phyloP scores from a whole-genome alignment of 352 stramenopile species.

The Peronosclerospora sorghi region DNA sequence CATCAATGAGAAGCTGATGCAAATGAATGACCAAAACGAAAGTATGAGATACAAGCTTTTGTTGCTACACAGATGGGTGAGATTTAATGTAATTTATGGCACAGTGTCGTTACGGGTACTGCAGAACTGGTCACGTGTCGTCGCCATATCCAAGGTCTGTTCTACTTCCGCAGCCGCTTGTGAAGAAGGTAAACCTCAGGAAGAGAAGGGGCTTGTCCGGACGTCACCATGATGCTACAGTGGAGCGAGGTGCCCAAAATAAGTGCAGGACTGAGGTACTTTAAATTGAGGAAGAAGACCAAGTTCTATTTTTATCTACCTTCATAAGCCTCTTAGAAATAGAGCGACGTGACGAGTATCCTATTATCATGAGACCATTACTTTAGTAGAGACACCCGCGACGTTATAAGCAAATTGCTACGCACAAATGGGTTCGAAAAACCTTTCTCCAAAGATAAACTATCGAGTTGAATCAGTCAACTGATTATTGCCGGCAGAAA shows the following conservation, averaged over 20 bases:
- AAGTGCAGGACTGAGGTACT: no score
- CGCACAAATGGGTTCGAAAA: conserved; percentile 68
- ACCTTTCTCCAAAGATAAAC: conserved; percentile 69
- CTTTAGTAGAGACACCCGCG: no score
- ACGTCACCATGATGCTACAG: conserved; percentile 26
- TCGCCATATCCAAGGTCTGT: conserved; percentile 53
- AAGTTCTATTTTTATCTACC: no score
- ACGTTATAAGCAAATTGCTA: conserved; percentile 1
- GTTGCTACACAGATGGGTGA: background rate
- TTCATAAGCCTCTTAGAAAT: no score
- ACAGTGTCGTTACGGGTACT: conserved; percentile 65
- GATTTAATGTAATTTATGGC: background rate
- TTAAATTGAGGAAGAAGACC: no score
- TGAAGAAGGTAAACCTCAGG: conserved; percentile 16
- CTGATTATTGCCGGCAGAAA: conserved; percentile 51
- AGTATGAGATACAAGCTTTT: conserved; percentile 21
- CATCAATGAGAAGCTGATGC: conserved; percentile 61
- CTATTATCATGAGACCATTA: no score
- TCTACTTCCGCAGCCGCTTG: conserved; percentile 12
- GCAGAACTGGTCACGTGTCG: conserved; percentile 76
- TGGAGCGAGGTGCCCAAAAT: background rate
- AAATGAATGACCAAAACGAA: conserved; percentile 78
- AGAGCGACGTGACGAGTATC: no score
- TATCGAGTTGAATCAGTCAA: conserved; percentile 69
- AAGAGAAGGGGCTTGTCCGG: conserved; percentile 44